A percentile compares a stretch with the other conserved stretches of the same genome.
Conservation (phyloP, 2,329 filamentous ascomycete species). For the Cercospora janseana region DNA sequence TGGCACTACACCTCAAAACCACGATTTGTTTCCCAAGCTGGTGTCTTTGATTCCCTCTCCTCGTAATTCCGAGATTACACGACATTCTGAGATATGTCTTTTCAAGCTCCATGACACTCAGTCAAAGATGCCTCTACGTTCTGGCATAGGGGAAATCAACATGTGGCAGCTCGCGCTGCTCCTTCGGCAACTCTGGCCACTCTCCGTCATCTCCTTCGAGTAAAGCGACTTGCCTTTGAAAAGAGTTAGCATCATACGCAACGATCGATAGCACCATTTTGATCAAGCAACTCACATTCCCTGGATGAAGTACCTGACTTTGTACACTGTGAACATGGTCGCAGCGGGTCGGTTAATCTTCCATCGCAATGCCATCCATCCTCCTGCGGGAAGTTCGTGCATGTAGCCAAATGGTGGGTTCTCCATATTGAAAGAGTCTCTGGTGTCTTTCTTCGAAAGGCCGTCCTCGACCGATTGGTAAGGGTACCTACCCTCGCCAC, state of each 20-base stretch:
- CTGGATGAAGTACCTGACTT: constrained; percentile 23
- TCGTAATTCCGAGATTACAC: too few relatives aligned
- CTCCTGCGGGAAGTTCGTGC: constrained; percentile 23
- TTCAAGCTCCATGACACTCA: not conserved
- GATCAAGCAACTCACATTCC: constrained; percentile 22
- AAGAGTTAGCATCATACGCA: not conserved
- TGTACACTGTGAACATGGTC: constrained; percentile 26
- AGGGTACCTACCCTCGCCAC: constrained; percentile 15
- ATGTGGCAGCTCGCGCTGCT: constrained; percentile 20
- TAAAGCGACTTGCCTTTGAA: constrained; percentile 14
- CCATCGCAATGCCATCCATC: constrained; percentile 25
- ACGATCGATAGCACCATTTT: not conserved
- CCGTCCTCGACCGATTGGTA: constrained; percentile 14
- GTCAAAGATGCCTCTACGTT: constrained; percentile 25
- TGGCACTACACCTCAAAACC: too few relatives aligned
- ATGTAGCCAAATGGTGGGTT: constrained; percentile 22
- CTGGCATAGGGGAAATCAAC: constrained; percentile 24
- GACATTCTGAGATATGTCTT: too few relatives aligned
- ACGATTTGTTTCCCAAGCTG: too few relatives aligned
- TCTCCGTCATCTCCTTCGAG: constrained; percentile 23
- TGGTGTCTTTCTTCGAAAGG: not conserved
- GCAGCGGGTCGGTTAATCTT: constrained; percentile 21
- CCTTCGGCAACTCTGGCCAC: constrained; percentile 22
- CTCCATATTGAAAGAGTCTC: constrained; percentile 14
- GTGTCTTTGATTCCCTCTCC: too few relatives aligned